Conservation (phyloP, 345 rosid genomes). For the Gynandropsis gynandra region DNA sequence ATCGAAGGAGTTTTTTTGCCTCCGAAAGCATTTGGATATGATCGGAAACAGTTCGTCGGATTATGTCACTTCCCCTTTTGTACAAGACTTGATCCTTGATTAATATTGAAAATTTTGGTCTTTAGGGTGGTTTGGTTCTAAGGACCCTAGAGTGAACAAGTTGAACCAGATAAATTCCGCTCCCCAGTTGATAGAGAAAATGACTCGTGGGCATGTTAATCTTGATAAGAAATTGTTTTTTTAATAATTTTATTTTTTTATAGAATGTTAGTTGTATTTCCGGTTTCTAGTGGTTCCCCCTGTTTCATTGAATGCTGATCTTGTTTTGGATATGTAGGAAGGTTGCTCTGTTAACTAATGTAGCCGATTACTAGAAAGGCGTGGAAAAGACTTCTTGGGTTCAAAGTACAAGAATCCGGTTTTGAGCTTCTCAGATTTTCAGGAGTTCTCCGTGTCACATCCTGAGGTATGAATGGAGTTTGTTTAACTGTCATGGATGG, state of each 20-base stretch:
- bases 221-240: too few species aligned
- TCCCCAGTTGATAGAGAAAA: too few species aligned
- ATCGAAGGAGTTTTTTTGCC: background rate
- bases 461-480: conserved; percentile 56
- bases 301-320: background rate
- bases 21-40: too few species aligned
- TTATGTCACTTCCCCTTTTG: too few species aligned
- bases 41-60: too few species aligned
- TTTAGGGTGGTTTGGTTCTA: too few species aligned
- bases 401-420: conserved; percentile 61
- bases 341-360: conserved; percentile 52
- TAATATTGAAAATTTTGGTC: too few species aligned
- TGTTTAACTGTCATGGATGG: background rate
- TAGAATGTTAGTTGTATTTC: background rate
- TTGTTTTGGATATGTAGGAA: conserved; percentile 33
- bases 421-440: conserved; percentile 74
- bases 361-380: conserved; percentile 57
- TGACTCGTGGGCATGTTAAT: too few species aligned
- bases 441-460: conserved; percentile 71
- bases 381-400: conserved; percentile 69
- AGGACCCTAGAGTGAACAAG: too few species aligned
- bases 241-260: too few species aligned
- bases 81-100: too few species aligned
- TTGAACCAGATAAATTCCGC: too few species aligned
- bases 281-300: background rate